Conservation (phyloP, 2,329 filamentous ascomycete species). For the Dactylellina sp. region DNA sequence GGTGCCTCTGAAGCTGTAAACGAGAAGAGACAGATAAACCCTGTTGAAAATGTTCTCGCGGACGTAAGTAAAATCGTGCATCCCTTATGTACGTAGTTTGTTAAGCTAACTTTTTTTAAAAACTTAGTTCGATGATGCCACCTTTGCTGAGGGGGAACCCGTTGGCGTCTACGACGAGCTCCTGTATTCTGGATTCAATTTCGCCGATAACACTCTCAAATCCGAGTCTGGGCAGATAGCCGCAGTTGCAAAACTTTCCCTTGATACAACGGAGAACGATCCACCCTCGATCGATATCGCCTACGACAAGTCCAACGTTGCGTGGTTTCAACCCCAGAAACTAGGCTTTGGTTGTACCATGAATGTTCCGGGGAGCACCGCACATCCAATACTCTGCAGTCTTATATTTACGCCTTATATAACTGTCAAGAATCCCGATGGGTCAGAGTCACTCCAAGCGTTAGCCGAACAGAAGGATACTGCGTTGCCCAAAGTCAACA, state of each 20-base stretch:
- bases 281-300: slow-evolving; percentile 14
- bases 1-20: slow-evolving; percentile 2
- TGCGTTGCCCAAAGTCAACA: neutral
- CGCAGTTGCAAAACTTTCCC: slow-evolving; percentile 3
- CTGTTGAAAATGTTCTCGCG: slow-evolving; percentile 10
- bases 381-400: slow-evolving; percentile 10
- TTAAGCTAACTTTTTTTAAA: neutral
- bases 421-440: slow-evolving; percentile 6
- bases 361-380: neutral
- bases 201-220: slow-evolving; percentile 17
- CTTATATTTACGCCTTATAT: slow-evolving; percentile 24
- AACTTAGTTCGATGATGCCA: slow-evolving; percentile 22
- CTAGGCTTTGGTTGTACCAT: slow-evolving; percentile 27
- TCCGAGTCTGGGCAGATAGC: neutral
- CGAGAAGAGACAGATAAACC: slow-evolving; percentile 3
- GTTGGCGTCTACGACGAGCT: slow-evolving; percentile 19
- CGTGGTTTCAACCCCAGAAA: slow-evolving; percentile 23
- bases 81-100: neutral
- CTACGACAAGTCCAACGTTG: slow-evolving; percentile 9
- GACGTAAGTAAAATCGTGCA: slow-evolving; percentile 4
- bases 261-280: neutral
- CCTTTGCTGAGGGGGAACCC: neutral
- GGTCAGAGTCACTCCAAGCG: neutral
- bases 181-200: slow-evolving; percentile 8
- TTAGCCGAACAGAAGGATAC: slow-evolving; percentile 6